A percentile compares a stretch with the other conserved stretches of the same genome.
phyloP scores from a whole-genome alignment of 2,329 filamentous ascomycete species.

The Geoglossum cookeanum region DNA sequence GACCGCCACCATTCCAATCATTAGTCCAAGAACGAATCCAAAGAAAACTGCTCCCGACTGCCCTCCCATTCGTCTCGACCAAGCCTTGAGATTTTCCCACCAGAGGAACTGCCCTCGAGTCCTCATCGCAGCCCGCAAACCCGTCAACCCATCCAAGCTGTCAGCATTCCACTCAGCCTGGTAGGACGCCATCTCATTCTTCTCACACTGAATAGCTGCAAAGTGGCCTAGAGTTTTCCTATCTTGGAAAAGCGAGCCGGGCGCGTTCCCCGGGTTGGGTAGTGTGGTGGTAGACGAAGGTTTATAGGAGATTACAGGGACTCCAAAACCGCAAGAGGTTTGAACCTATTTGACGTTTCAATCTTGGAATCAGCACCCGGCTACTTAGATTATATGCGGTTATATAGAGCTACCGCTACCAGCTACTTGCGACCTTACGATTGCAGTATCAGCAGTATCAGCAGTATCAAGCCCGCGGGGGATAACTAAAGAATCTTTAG shows the following conservation, averaged over 20 bases:
- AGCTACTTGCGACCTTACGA: neutral
- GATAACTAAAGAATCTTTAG: neutral
- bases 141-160: slow-evolving; percentile 41
- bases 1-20: neutral
- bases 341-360: slow-evolving; percentile 25
- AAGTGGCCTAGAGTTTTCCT: slow-evolving; percentile 36
- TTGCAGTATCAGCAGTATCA: too few species aligned
- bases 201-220: slow-evolving; percentile 29
- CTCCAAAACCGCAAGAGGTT: slow-evolving; percentile 47
- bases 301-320: slow-evolving; percentile 29
- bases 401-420: too few species aligned
- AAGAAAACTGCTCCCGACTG: slow-evolving; percentile 7
- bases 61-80: slow-evolving; percentile 6
- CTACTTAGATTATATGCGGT: neutral
- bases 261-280: slow-evolving; percentile 3
- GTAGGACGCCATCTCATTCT: slow-evolving; percentile 33
- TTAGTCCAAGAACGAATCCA: slow-evolving; percentile 7
- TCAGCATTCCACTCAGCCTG: slow-evolving; percentile 34
- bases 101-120: slow-evolving; percentile 29
- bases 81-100: slow-evolving; percentile 19
- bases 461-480: neutral
- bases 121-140: slow-evolving; percentile 33
- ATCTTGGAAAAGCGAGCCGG: slow-evolving; percentile 24
- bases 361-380: neutral
- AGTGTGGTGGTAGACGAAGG: neutral